These are phyloP conservation scores for Aspergillus mulundensis DNA, from an alignment of 495 filamentous ascomycete species.

Conservation along the genomic window DNA sequence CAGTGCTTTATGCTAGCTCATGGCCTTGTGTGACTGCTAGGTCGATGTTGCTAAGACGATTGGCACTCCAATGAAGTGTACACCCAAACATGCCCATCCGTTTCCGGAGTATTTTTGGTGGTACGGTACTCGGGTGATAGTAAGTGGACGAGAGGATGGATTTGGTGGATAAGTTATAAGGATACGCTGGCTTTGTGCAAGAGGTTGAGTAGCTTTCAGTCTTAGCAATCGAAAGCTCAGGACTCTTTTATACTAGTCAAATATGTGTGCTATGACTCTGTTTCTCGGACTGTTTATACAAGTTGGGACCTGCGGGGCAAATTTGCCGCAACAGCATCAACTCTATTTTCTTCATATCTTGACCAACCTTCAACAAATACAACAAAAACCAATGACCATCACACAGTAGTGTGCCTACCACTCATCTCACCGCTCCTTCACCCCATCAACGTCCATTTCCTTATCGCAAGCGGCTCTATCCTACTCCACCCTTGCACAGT, in stretches of 20 bases:
- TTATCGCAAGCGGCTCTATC: slow-evolving; percentile 3
- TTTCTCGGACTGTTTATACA: no score
- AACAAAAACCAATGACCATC: neutral
- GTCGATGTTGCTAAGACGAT: no score
- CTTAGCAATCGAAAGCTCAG: neutral
- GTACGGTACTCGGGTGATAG: neutral
- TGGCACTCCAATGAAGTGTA: neutral
- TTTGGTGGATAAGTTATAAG: neutral
- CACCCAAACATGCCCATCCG: neutral
- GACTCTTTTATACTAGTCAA: no score
- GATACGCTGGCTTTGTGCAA: neutral
- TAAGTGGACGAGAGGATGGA: neutral
- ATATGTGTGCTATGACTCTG: neutral
- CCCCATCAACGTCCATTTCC: neutral
- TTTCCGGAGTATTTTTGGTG: neutral
- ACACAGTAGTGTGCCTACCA: neutral
- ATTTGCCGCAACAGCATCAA: no score
- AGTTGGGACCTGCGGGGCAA: no score
- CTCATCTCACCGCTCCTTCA: slow-evolving; percentile 1
- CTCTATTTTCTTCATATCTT: no score
- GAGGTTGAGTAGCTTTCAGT: neutral
- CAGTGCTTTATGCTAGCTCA: no score
- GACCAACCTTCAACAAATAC: no score
- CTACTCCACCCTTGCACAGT: neutral
- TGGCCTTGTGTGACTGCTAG: no score